These are phyloP conservation scores for Podospora appendiculata DNA, from an alignment of 495 filamentous ascomycete species.

Conservation along the genomic window DNA sequence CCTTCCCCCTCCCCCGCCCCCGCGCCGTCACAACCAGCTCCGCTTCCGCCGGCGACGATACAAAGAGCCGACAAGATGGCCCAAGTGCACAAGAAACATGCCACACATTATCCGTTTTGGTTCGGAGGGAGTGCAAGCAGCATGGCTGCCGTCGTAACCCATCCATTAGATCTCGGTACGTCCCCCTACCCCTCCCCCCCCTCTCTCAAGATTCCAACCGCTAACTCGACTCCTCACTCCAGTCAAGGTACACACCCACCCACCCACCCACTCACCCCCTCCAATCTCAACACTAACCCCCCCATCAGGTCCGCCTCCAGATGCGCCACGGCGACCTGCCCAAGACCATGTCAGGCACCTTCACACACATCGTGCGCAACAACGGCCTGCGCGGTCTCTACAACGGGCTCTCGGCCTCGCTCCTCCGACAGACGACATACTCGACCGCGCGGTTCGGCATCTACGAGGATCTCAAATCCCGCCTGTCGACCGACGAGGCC, in stretches of 20 bases:
- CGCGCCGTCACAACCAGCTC: not conserved
- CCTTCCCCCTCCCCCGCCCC: not conserved
- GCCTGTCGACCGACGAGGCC: constrained; percentile 30
- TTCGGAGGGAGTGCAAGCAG: constrained; percentile 89
- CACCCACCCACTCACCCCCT: not conserved
- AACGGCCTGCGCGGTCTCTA: constrained; percentile 70
- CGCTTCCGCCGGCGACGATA: not conserved
- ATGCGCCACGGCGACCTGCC: constrained; percentile 61
- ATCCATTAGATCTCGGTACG: constrained; percentile 79
- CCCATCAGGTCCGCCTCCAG: constrained; percentile 68
- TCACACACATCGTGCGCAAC: constrained; percentile 61
- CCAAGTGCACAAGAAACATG: constrained; percentile 20
- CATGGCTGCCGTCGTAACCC: constrained; percentile 82
- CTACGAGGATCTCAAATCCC: constrained; percentile 84
- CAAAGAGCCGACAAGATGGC: not conserved
- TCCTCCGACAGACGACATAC: constrained; percentile 89
- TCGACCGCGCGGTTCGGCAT: constrained; percentile 89
- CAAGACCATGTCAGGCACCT: constrained; percentile 71
- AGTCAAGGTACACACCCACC: constrained; percentile 25
- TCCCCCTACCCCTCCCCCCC: constrained; percentile 4
- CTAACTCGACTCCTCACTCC: constrained; percentile 11
- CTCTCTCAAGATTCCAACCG: not conserved
- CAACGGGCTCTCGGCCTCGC: constrained; percentile 79
- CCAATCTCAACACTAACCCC: constrained; percentile 3
- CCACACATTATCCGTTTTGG: constrained; percentile 76